Base-by-base conservation (phyloP, 2,329 filamentous ascomycete species). In the Paraphoma chrysanthemicola region DNA sequence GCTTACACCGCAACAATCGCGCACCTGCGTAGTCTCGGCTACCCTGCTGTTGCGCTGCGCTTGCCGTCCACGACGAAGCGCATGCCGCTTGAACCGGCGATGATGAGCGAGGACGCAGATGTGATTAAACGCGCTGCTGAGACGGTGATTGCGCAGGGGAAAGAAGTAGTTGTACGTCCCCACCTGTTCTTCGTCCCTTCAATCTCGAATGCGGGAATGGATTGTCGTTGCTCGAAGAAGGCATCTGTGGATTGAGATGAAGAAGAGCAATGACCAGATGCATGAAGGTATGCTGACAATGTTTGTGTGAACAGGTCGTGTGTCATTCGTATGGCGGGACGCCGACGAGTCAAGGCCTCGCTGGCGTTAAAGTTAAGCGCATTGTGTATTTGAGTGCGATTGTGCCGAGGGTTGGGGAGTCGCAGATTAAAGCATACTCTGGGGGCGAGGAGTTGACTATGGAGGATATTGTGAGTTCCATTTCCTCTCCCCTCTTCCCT, bases 161-260 rank as follows among this genome's bases (percentile, higher is more conserved):
- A 71, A 38, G 70, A 78, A 18, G 64, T 78, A 4, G 59, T 77
- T n/a, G n/a, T n/a, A n/a, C n/a, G n/a, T n/a, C n/a, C n/a, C n/a
- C n/a, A n/a, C n/a, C n/a, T n/a, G n/a, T n/a, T n/a, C n/a, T n/a
- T n/a, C n/a, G n/a, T n/a, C n/a, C n/a, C n/a, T n/a, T n/a, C n/a
- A n/a, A n/a, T n/a, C n/a, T n/a, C n/a, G n/a, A n/a, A n/a, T n/a
- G n/a, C n/a, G n/a, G n/a, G n/a, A n/a, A n/a, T n/a, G n/a, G n/a
- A n/a, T n/a, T n/a, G n/a, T n/a, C n/a, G n/a, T n/a, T n/a, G n/a
- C n/a, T n/a, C n/a, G n/a, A n/a, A n/a, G n/a, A n/a, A n/a, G n/a
- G n/a, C n/a, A n/a, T n/a, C n/a, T n/a, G n/a, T n/a, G n/a, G n/a
- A n/a, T n/a, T n/a, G n/a, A n/a, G n/a, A n/a, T n/a, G n/a, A n/a